Percentiles rank a stretch among this genome's conserved stretches.
phyloP scores from a whole-genome alignment of 1,284 basidiomycete species.

The Phlebopus sp. region DNA sequence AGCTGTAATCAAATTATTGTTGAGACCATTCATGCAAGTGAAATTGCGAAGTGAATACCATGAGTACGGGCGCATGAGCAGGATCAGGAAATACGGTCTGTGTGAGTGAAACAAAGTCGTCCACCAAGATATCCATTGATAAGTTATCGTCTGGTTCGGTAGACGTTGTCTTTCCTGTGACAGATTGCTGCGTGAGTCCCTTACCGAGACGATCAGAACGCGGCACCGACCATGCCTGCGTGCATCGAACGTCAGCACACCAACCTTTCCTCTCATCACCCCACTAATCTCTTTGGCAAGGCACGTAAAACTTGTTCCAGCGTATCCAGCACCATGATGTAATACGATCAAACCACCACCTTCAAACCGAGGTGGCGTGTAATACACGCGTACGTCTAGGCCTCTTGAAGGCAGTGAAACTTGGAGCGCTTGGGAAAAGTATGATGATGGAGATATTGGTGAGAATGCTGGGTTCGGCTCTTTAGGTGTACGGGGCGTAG shows the following conservation, averaged over 20 bases:
- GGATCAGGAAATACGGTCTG: constrained; percentile 68
- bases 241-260: constrained; percentile 83
- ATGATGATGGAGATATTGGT: constrained; percentile 73
- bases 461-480: constrained; percentile 56
- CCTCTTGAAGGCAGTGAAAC: constrained; percentile 60
- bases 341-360: constrained; percentile 70
- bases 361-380: constrained; percentile 58
- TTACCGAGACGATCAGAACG: background rate
- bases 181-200: background rate
- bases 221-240: constrained; percentile 78
- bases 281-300: constrained; percentile 76
- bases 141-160: constrained; percentile 62
- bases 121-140: constrained; percentile 65
- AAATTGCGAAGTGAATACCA: constrained; percentile 47
- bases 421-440: constrained; percentile 75
- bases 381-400: constrained; percentile 75
- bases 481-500: constrained; percentile 26
- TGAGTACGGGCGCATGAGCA: constrained; percentile 59
- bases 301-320: constrained; percentile 85
- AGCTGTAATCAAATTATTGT: constrained; percentile 46
- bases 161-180: constrained; percentile 60
- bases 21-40: background rate
- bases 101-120: constrained; percentile 71
- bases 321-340: constrained; percentile 94
- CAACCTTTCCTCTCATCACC: constrained; percentile 69